Conservation (phyloP, 768 basidiomycete genomes). For the Xerocomellus intermedius region DNA sequence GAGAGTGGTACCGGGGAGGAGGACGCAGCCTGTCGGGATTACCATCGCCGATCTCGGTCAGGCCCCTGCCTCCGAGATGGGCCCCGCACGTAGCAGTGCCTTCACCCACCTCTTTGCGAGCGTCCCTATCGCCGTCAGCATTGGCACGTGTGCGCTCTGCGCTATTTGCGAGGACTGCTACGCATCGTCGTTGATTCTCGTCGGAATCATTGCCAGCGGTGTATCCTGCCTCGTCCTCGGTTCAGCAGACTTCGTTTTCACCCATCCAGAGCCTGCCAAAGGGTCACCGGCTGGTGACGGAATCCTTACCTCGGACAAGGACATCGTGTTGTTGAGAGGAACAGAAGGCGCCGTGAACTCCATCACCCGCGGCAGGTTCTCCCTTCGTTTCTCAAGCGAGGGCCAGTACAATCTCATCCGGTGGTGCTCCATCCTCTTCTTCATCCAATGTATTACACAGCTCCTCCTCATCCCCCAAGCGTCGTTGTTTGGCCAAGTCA, state of each 20-base stretch:
- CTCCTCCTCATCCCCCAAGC: slow-evolving; percentile 31
- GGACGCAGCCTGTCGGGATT: slow-evolving; percentile 3
- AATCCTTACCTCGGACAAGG: slow-evolving; percentile 17
- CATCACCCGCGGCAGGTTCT: slow-evolving; percentile 28
- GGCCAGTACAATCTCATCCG: slow-evolving; percentile 13
- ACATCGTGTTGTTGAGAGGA: slow-evolving; percentile 28
- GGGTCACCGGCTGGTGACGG: slow-evolving; percentile 31
- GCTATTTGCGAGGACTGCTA: slow-evolving; percentile 25
- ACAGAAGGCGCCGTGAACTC: slow-evolving; percentile 28
- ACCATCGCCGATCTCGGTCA: slow-evolving; percentile 10
- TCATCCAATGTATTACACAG: slow-evolving; percentile 27
- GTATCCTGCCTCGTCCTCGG: slow-evolving; percentile 25
- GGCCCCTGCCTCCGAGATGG: slow-evolving; percentile 8
- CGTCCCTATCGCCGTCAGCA: slow-evolving; percentile 22
- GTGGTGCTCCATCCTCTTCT: slow-evolving; percentile 21
- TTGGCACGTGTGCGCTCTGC: slow-evolving; percentile 20
- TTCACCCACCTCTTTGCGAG: slow-evolving; percentile 9
- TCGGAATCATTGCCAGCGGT: slow-evolving; percentile 33
- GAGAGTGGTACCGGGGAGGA: slow-evolving; percentile 8
- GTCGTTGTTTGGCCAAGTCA: slow-evolving; percentile 27
- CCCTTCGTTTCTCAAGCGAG: slow-evolving; percentile 20
- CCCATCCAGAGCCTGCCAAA: slow-evolving; percentile 23
- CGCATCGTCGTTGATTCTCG: slow-evolving; percentile 27
- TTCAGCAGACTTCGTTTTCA: slow-evolving; percentile 22
- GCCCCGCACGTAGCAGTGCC: background rate